phyloP scores from a whole-genome alignment of 805 yeast genomes.

The Lachancea cidri region DNA sequence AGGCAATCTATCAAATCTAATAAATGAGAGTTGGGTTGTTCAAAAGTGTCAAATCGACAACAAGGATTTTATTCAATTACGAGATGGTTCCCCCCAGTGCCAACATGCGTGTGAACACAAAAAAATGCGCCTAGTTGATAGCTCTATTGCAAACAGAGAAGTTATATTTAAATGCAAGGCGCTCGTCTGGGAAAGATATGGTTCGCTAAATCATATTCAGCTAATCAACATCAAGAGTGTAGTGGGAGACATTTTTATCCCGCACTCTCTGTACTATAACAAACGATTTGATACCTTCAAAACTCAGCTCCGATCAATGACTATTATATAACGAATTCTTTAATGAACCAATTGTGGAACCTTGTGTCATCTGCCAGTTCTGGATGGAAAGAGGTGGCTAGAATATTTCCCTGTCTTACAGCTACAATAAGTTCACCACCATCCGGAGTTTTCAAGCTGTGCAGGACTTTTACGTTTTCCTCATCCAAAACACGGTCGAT shows the following conservation, averaged over 20 bases:
- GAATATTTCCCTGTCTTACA: conserved; percentile 57
- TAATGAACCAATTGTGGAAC: conserved; percentile 68
- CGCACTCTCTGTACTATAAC: conserved; percentile 16
- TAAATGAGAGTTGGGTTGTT: background rate
- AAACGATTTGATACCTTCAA: conserved; percentile 11
- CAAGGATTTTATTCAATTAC: background rate
- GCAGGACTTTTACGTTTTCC: conserved; percentile 37
- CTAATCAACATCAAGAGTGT: conserved; percentile 1
- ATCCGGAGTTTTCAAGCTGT: conserved; percentile 28
- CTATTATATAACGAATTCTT: conserved; percentile 43
- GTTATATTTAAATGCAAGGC: conserved; percentile 7
- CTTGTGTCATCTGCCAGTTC: conserved; percentile 55
- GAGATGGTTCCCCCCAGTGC: too few relatives aligned
- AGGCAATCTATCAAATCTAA: conserved; percentile 1
- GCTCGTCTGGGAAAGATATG: conserved; percentile 11
- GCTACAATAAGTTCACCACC: conserved; percentile 52
- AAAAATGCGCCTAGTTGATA: conserved; percentile 1
- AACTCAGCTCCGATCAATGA: background rate
- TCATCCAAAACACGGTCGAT: conserved; percentile 35
- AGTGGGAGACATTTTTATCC: conserved; percentile 12
- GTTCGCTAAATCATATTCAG: conserved; percentile 4
- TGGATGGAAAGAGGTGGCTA: conserved; percentile 81
- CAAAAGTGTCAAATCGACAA: background rate
- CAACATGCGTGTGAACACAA: too few relatives aligned
- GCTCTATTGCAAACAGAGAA: conserved; percentile 4